A percentile compares a stretch with the other conserved stretches of the same genome.
phyloP scores from a whole-genome alignment of 1,284 basidiomycete genomes.

The Grifola frondosa region DNA sequence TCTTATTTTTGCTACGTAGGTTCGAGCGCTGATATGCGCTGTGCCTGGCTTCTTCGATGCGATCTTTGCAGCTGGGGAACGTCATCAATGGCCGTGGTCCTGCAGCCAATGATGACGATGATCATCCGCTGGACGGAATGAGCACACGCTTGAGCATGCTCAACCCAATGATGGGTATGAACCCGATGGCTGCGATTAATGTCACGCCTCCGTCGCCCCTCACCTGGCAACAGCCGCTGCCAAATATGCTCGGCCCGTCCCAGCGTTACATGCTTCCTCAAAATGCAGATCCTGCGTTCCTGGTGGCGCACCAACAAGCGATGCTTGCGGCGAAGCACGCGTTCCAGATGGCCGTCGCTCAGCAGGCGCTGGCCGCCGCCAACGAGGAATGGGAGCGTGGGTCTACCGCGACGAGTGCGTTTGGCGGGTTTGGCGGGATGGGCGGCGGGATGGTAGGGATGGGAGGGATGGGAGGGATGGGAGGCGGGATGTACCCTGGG shows the following conservation, averaged over 20 bases:
- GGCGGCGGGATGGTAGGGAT: conserved; percentile 20
- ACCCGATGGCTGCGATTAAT: conserved; percentile 38
- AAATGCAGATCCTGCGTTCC: conserved; percentile 50
- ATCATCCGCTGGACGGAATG: conserved; percentile 42
- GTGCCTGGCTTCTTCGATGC: conserved; percentile 2
- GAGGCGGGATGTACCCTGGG: conserved; percentile 31
- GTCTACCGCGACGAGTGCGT: conserved; percentile 45
- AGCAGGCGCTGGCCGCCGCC: conserved; percentile 79
- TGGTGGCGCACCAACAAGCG: conserved; percentile 77
- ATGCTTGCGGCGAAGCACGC: conserved; percentile 82
- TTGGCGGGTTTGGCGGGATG: conserved; percentile 36
- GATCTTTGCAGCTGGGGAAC: conserved; percentile 62
- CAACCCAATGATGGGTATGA: conserved; percentile 54
- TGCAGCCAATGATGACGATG: conserved; percentile 57
- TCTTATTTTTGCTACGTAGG: neutral
- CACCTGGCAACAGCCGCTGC: conserved; percentile 22
- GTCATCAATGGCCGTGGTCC: conserved; percentile 75
- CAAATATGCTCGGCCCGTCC: conserved; percentile 31
- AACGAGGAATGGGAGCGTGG: conserved; percentile 84
- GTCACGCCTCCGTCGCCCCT: conserved; percentile 28
- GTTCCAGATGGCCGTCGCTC: conserved; percentile 81
- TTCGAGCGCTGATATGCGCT: conserved; percentile 2
- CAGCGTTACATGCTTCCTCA: conserved; percentile 48
- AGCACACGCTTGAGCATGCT: conserved; percentile 40
- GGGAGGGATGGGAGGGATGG: conserved; percentile 27